These are phyloP conservation scores for Lanmaoa rubissima DNA, from an alignment of 768 basidiomycete species.

Conservation along the genomic window DNA sequence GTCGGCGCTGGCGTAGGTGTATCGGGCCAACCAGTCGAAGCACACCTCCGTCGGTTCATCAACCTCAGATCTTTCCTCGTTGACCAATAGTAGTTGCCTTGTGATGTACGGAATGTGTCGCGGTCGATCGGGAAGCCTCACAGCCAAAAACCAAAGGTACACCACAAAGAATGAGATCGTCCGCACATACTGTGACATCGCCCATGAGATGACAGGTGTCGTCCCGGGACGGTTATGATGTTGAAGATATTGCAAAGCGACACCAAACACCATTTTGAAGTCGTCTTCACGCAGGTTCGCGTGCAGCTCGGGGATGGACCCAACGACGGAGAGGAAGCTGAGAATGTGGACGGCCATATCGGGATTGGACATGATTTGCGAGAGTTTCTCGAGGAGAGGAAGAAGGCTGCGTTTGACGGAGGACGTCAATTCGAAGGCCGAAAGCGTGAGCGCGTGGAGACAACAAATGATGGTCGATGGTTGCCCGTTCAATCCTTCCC, in stretches of 20 bases:
- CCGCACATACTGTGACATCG: constrained; percentile 88
- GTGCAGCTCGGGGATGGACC: constrained; percentile 74
- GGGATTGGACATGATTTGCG: constrained; percentile 92
- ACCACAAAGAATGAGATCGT: constrained; percentile 87
- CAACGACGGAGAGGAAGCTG: constrained; percentile 84
- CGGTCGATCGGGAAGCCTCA: constrained; percentile 79
- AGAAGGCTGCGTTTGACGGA: constrained; percentile 80
- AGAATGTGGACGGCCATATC: constrained; percentile 96
- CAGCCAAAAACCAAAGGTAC: constrained; percentile 91
- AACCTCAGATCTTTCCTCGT: constrained; percentile 66
- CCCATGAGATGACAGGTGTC: constrained; percentile 69
- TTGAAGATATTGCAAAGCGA: constrained; percentile 91
- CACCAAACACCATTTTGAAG: constrained; percentile 91
- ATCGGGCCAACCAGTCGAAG: constrained; percentile 96
- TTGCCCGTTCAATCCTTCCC: constrained; percentile 65
- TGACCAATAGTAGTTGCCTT: constrained; percentile 80
- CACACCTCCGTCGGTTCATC: constrained; percentile 95
- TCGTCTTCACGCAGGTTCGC: constrained; percentile 89
- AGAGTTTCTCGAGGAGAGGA: constrained; percentile 79
- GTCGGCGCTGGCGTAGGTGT: constrained; percentile 92
- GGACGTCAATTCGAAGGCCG: constrained; percentile 80
- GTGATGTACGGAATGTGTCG: constrained; percentile 84
- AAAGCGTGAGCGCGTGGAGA: constrained; percentile 83
- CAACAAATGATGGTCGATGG: constrained; percentile 83
- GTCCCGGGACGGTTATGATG: constrained; percentile 73